phyloP scores from a whole-genome alignment of 179 eudicot genomes.

The Amaranthus tricolor region DNA sequence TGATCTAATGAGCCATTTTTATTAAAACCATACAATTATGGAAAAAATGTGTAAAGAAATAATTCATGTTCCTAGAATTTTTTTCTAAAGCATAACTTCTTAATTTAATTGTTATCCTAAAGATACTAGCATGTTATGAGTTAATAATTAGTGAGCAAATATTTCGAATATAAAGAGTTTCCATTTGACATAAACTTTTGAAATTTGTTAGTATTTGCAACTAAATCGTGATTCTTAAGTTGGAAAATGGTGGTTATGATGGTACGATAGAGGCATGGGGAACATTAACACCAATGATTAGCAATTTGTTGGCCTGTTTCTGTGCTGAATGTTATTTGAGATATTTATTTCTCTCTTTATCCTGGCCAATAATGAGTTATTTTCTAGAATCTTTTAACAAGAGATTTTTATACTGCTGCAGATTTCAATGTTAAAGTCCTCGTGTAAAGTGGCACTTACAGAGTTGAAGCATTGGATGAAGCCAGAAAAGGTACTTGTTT shows the following conservation, averaged over 20 bases:
- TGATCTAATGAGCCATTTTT: too few relatives aligned
- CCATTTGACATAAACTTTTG: too few relatives aligned
- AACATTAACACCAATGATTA: not conserved
- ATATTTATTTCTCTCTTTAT: not conserved
- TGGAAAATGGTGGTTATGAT: not conserved
- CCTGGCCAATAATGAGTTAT: not conserved
- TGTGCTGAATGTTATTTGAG: not conserved
- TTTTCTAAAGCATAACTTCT: too few relatives aligned
- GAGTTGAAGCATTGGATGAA: constrained; percentile 69
- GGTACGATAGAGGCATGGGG: not conserved
- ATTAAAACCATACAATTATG: too few relatives aligned
- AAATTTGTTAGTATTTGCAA: not conserved
- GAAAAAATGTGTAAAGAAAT: too few relatives aligned
- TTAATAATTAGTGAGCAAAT: not conserved
- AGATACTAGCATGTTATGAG: too few relatives aligned
- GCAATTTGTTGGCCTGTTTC: not conserved
- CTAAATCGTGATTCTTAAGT: not conserved
- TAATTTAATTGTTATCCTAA: too few relatives aligned
- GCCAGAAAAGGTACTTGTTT: constrained; percentile 54
- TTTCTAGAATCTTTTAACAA: not conserved
- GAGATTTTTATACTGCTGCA: constrained; percentile 27
- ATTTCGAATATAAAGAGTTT: not conserved
- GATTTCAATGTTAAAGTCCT: constrained; percentile 41
- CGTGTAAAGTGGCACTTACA: constrained; percentile 58
- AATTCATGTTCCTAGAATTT: too few relatives aligned